Evolutionary conservation across 164 flowering plant genomes (phyloP).

Genomic region (Platanus orientalis): DNA sequence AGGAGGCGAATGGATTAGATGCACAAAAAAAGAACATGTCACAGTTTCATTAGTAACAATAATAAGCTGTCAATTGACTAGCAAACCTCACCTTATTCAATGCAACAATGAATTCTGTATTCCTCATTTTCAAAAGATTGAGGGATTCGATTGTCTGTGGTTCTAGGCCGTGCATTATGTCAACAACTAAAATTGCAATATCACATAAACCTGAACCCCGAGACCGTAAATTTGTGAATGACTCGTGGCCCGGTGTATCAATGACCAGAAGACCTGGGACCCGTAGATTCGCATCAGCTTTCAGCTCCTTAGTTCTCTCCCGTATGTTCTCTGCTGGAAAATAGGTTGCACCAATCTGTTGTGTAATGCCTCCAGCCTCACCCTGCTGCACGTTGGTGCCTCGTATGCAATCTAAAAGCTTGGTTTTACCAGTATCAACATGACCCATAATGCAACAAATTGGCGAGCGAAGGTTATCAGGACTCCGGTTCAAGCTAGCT

Average conservation of each 20-base stretch:
- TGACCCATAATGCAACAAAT: conserved; percentile 99
- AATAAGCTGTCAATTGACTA: not conserved
- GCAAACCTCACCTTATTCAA: conserved; percentile 69
- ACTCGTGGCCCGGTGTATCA: conserved; percentile 98
- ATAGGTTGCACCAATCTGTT: conserved; percentile 98
- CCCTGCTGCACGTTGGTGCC: conserved; percentile 99
- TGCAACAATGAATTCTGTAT: conserved; percentile 92
- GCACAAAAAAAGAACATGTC: not conserved
- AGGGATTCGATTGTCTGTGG: conserved; percentile 96
- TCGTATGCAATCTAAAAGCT: conserved; percentile 91
- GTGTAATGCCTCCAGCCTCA: conserved; percentile 99
- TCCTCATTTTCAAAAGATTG: conserved; percentile 89
- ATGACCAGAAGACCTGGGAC: conserved; percentile 95
- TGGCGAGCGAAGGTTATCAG: conserved; percentile 78
- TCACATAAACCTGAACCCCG: conserved; percentile 98
- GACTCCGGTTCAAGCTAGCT: conserved; percentile 32
- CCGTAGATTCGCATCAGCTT: conserved; percentile 84
- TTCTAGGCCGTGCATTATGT: conserved; percentile 98
- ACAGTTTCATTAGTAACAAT: not conserved
- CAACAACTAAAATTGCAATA: conserved; percentile 94
- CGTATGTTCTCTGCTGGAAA: conserved; percentile 91
- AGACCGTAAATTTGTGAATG: conserved; percentile 88
- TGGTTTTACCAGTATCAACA: conserved; percentile 99
- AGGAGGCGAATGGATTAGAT: conserved; percentile 1
- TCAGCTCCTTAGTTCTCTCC: conserved; percentile 90